Conservation (phyloP, 2,329 filamentous ascomycete genomes). For the Tolypocladium sp. region DNA sequence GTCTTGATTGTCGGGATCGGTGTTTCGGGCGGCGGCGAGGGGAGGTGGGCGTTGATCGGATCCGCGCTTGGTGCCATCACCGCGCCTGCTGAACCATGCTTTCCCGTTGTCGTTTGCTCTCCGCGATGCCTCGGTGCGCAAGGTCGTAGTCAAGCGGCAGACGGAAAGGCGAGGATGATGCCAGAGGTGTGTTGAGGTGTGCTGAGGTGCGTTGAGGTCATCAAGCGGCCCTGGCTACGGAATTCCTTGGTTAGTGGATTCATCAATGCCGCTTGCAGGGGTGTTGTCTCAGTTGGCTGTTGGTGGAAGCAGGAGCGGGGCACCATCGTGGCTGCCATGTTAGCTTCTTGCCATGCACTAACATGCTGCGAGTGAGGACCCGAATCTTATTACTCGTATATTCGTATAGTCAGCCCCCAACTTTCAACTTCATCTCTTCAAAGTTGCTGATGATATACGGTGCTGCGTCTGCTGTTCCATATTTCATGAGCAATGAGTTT, state of each 20-base stretch:
- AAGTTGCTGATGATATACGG: not conserved
- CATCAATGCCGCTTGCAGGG: not conserved
- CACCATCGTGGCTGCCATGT: too few relatives aligned
- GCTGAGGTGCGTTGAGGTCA: not conserved
- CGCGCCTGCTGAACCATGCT: slow-evolving; percentile 1
- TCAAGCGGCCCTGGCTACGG: not conserved
- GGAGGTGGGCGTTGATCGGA: slow-evolving; percentile 8
- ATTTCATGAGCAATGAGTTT: too few relatives aligned
- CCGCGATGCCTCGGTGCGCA: not conserved
- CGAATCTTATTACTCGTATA: too few relatives aligned
- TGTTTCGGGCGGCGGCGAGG: slow-evolving; percentile 5
- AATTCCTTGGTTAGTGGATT: not conserved
- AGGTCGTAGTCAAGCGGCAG: not conserved
- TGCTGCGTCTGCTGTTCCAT: not conserved
- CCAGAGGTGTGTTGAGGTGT: not conserved
- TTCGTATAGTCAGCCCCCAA: too few relatives aligned
- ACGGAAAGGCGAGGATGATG: not conserved
- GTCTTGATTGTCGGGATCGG: not conserved
- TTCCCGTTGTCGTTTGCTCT: not conserved
- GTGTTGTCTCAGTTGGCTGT: too few relatives aligned
- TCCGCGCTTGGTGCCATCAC: slow-evolving; percentile 15
- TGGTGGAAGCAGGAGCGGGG: too few relatives aligned
- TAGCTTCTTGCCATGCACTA: too few relatives aligned
- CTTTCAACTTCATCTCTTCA: not conserved
- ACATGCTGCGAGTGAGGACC: too few relatives aligned